These are phyloP conservation scores for Amoebophrya sp. DNA, from an alignment of 169 alveolate species.

Conservation along the genomic window DNA sequence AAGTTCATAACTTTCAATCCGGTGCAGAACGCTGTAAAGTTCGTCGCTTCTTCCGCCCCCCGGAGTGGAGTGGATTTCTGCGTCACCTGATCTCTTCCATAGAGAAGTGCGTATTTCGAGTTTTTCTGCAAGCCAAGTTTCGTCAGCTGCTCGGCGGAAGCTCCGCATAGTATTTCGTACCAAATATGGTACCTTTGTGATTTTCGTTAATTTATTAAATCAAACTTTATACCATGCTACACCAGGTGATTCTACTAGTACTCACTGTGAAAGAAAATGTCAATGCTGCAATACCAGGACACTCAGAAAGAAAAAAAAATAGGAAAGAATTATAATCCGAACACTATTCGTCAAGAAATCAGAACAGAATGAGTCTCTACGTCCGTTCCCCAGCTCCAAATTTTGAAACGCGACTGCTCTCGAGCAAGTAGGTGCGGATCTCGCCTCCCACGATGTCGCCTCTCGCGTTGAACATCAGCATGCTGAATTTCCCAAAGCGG, in stretches of 20 bases:
- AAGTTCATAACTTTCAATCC: background rate
- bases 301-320: too few species aligned
- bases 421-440: slow-evolving; percentile 85
- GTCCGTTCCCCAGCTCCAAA: background rate
- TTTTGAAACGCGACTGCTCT: slow-evolving; percentile 76
- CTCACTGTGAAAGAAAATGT: too few species aligned
- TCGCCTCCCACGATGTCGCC: slow-evolving; percentile 75
- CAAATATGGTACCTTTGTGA: slow-evolving; percentile 89
- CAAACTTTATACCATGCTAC: too few species aligned
- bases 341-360: too few species aligned
- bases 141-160: background rate
- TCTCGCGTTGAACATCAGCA: slow-evolving; percentile 70
- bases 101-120: background rate
- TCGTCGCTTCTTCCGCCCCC: background rate
- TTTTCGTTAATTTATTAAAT: too few species aligned
- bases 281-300: too few species aligned
- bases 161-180: slow-evolving; percentile 74
- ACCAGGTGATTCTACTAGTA: too few species aligned
- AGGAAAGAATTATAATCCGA: too few species aligned
- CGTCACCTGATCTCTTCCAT: background rate
- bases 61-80: background rate
- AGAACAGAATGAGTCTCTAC: too few species aligned
- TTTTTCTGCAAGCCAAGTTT: background rate
- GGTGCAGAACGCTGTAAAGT: background rate
- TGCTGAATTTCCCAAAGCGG: slow-evolving; percentile 93